phyloP scores from a whole-genome alignment of 139 green algal species.

The Nannochloris sp. region DNA sequence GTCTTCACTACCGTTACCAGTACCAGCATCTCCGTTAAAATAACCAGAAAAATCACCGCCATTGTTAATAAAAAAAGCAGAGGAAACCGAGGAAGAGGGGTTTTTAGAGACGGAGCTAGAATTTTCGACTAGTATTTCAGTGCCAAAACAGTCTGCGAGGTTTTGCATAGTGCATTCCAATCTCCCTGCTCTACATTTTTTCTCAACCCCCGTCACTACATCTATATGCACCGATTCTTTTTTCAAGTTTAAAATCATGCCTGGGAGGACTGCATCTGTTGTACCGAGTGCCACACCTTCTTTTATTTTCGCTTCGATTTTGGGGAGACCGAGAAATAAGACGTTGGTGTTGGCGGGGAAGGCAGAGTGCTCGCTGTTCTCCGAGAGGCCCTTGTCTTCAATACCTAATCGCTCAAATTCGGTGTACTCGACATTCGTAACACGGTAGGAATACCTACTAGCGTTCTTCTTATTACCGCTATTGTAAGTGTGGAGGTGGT shows the following conservation, averaged over 20 bases:
- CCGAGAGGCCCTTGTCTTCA: conserved; percentile 48
- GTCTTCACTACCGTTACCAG: neutral
- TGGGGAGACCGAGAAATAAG: conserved; percentile 76
- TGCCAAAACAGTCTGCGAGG: conserved; percentile 73
- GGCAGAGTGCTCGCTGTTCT: conserved; percentile 29
- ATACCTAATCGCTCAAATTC: conserved; percentile 91
- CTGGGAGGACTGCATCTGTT: conserved; percentile 69
- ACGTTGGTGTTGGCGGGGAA: conserved; percentile 99
- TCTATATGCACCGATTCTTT: conserved; percentile 47
- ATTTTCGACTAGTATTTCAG: neutral
- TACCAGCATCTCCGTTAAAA: no score
- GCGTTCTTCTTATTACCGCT: neutral
- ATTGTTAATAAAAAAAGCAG: no score
- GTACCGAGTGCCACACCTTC: conserved; percentile 23
- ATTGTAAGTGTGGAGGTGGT: neutral
- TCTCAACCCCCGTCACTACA: conserved; percentile 22
- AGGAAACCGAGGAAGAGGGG: neutral
- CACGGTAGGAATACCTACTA: conserved; percentile 42
- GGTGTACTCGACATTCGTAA: conserved; percentile 98
- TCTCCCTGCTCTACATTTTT: conserved; percentile 57
- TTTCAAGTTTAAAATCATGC: conserved; percentile 91
- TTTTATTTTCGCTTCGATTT: conserved; percentile 45
- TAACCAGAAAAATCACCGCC: no score
- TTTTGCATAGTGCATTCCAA: conserved; percentile 99
- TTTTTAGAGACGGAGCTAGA: neutral